phyloP scores from a whole-genome alignment of 1,284 basidiomycete species.

The Earliella scabrosa region DNA sequence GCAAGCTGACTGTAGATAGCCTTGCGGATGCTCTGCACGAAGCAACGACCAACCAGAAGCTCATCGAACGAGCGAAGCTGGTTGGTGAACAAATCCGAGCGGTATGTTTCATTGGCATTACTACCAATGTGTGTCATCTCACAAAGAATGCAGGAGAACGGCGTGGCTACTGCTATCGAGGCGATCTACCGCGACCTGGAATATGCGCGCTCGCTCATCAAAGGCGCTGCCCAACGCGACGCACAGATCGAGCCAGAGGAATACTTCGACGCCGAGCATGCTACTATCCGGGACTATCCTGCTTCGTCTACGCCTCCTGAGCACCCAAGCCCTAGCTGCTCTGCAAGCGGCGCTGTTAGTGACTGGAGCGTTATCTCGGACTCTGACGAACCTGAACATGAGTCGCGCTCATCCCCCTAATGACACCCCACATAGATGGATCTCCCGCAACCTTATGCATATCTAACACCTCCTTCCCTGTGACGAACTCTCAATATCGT shows the following conservation, averaged over 20 bases:
- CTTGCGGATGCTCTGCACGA: conserved; percentile 78
- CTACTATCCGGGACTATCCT: conserved; percentile 45
- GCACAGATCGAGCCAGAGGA: conserved; percentile 38
- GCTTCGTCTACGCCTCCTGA: conserved; percentile 34
- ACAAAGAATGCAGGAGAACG: conserved; percentile 72
- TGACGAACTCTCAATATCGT: neutral
- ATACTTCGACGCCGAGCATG: conserved; percentile 47
- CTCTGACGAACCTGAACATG: conserved; percentile 50
- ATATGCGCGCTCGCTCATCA: conserved; percentile 84
- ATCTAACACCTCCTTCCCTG: conserved; percentile 5
- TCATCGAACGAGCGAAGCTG: conserved; percentile 82
- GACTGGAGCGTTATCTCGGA: conserved; percentile 87
- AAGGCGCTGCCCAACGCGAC: conserved; percentile 48
- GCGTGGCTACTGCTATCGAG: conserved; percentile 87
- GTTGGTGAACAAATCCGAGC: conserved; percentile 86
- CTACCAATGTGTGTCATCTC: too few relatives aligned
- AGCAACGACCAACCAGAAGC: conserved; percentile 88
- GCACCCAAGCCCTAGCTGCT: conserved; percentile 59
- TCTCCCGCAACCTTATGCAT: conserved; percentile 11
- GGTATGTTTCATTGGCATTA: too few relatives aligned
- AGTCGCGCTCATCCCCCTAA: conserved; percentile 11
- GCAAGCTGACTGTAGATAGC: conserved; percentile 81
- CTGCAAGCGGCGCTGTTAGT: conserved; percentile 55
- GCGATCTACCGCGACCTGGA: conserved; percentile 92
- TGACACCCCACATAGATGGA: conserved; percentile 5